Base-by-base conservation (phyloP, 148 eudicot species). In the Cornus suecica region DNA sequence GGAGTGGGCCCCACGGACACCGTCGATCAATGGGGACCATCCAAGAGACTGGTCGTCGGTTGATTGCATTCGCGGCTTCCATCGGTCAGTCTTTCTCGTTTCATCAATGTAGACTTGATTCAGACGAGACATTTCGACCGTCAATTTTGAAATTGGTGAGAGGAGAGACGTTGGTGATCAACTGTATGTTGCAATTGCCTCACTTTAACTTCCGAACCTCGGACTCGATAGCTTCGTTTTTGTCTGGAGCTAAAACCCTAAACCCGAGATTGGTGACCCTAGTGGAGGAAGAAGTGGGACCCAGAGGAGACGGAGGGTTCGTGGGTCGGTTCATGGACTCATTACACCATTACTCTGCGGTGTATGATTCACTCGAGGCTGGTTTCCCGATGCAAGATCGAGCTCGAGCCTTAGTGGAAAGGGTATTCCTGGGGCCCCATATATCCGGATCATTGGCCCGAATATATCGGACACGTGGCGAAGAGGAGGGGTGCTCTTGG, bases 361-460 rank as follows among this genome's bases (percentile, higher is more conserved):
- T 87, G 14, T 87, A 77, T 32, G 89, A 87, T 54, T 84, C 89
- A 20, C 71, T 87, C 0, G 89, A 87, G 75, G 84, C 85, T 14
- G 89, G 89, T 8, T 87, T 87, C 16, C 87, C 89, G 0, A 75
- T 87, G 87, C 89, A 87, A 52, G 76, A 84, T 0, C 80, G 82
- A 31, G 87, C 89, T 23, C 79, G 87, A 26, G 89, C 84, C 8
- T 70, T 87, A 61, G 89, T 87, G 32, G 89, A 87, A 30, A 73
- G 82, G 66, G 86, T 87, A 4, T 87, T 82, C 65, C 25, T 87
- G 34, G 87, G 87, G 5, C 87, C 87, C 0, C 69, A 83, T 20
- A 87, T 87, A 48, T 5, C 71, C 22, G 77, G 81, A n/a, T 87
- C 87, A 18, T 56, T 87, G 61, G 85, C 77, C 45, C 80, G 82